phyloP scores from a whole-genome alignment of 2,329 filamentous ascomycete species.

The Macrophomina tecta region DNA sequence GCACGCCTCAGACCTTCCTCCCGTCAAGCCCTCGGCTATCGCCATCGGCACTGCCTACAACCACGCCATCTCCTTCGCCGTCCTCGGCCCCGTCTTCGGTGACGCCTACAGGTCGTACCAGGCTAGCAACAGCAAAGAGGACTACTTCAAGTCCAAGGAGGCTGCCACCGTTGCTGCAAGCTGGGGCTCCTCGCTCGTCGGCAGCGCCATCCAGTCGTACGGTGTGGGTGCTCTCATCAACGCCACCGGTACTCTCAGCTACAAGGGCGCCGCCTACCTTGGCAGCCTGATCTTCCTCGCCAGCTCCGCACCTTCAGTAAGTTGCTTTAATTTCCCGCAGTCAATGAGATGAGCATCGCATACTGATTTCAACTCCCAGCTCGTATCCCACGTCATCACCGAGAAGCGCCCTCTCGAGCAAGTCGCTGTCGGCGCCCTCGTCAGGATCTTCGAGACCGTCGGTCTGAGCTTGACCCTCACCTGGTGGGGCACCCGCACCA shows the following conservation, averaged over 20 bases:
- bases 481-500: conserved; percentile 96
- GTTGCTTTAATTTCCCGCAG: conserved; percentile 41
- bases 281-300: conserved; percentile 91
- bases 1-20: conserved; percentile 64
- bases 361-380: conserved; percentile 47
- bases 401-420: conserved; percentile 94
- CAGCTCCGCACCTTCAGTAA: conserved; percentile 83
- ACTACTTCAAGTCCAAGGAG: conserved; percentile 94
- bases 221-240: conserved; percentile 86
- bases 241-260: conserved; percentile 90
- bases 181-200: conserved; percentile 88
- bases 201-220: conserved; percentile 87
- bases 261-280: conserved; percentile 96
- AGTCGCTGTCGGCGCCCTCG: conserved; percentile 81
- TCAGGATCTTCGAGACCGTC: conserved; percentile 90
- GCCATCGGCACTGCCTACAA: conserved; percentile 96
- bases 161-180: conserved; percentile 84
- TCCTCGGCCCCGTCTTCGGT: conserved; percentile 89
- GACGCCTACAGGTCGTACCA: conserved; percentile 94
- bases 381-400: conserved; percentile 83
- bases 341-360: too few relatives aligned
- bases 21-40: conserved; percentile 98
- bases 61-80: conserved; percentile 85
- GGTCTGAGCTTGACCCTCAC: conserved; percentile 91
- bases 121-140: conserved; percentile 90